Percentiles rank a stretch among this genome's conserved stretches.
Evolutionary conservation across 352 stramenopile genomes (phyloP).

Genomic region (Phytopythium delawarense): DNA sequence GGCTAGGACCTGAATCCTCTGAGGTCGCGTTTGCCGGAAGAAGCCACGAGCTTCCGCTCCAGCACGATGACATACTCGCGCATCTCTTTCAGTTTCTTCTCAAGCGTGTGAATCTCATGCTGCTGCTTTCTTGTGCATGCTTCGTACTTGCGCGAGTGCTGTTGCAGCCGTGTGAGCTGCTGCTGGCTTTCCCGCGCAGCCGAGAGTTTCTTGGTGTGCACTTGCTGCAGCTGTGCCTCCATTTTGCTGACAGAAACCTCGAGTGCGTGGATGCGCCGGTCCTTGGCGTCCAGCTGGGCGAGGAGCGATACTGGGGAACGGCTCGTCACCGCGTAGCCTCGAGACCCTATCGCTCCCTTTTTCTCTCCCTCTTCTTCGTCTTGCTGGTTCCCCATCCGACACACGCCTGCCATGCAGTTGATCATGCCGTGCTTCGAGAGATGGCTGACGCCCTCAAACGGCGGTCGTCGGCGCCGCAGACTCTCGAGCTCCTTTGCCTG

Average conservation of each 20-base stretch:
- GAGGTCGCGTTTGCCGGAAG: not conserved
- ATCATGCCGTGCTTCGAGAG: not conserved
- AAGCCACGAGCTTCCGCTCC: constrained; percentile 24
- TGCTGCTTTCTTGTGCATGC: constrained; percentile 20
- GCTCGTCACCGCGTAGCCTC: not conserved
- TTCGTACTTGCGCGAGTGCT: constrained; percentile 38
- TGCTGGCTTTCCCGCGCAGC: constrained; percentile 25
- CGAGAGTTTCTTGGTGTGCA: constrained; percentile 23
- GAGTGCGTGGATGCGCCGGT: constrained; percentile 26
- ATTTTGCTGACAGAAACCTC: constrained; percentile 26
- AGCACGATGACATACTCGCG: constrained; percentile 23
- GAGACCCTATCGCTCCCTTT: not conserved
- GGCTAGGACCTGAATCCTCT: not conserved
- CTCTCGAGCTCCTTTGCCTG: constrained; percentile 31
- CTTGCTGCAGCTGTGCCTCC: constrained; percentile 16
- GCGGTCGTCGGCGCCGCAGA: constrained; percentile 13
- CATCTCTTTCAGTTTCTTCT: constrained; percentile 15
- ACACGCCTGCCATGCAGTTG: no score
- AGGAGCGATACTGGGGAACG: constrained; percentile 33
- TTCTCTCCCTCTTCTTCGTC: constrained; percentile 4
- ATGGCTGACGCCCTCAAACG: not conserved
- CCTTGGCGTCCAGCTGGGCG: constrained; percentile 29
- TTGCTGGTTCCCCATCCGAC: constrained; percentile 6
- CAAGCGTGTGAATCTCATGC: constrained; percentile 19
- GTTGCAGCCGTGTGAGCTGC: constrained; percentile 22